These are phyloP conservation scores for Quercus rubra DNA, from an alignment of 306 rosid species.

Conservation along the genomic window DNA sequence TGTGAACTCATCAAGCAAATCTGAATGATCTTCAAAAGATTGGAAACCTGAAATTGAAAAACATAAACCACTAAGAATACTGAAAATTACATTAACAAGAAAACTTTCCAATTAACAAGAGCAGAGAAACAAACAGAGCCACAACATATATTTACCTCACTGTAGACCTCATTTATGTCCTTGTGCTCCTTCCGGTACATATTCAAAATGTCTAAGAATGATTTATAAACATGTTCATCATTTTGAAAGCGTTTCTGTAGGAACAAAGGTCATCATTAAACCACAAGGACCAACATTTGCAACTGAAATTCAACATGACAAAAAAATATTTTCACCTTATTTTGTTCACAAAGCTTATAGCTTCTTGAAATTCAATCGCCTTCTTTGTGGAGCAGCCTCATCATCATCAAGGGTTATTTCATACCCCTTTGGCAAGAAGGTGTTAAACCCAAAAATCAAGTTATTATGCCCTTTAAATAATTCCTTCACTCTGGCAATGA, in stretches of 20 bases:
- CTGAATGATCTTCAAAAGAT: constrained; percentile 71
- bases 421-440: constrained; percentile 94
- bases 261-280: constrained; percentile 20
- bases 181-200: constrained; percentile 98
- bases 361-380: constrained; percentile 94
- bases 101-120: background rate
- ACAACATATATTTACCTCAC: constrained; percentile 56
- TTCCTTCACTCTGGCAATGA: constrained; percentile 92
- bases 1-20: constrained; percentile 84
- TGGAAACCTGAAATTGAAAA: constrained; percentile 57
- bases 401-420: constrained; percentile 90
- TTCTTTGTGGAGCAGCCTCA: constrained; percentile 70
- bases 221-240: constrained; percentile 84
- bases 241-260: constrained; percentile 82
- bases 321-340: constrained; percentile 60
- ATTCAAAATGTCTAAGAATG: constrained; percentile 92
- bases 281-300: background rate
- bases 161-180: constrained; percentile 83
- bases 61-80: background rate
- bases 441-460: constrained; percentile 93
- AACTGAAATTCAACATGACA: constrained; percentile 2
- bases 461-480: constrained; percentile 88
- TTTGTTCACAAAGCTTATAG: constrained; percentile 94
- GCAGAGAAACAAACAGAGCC: background rate
- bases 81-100: background rate